Evolutionary conservation across 2,329 filamentous ascomycete genomes (phyloP).

Genomic region (Trichophyton benhamiae): DNA sequence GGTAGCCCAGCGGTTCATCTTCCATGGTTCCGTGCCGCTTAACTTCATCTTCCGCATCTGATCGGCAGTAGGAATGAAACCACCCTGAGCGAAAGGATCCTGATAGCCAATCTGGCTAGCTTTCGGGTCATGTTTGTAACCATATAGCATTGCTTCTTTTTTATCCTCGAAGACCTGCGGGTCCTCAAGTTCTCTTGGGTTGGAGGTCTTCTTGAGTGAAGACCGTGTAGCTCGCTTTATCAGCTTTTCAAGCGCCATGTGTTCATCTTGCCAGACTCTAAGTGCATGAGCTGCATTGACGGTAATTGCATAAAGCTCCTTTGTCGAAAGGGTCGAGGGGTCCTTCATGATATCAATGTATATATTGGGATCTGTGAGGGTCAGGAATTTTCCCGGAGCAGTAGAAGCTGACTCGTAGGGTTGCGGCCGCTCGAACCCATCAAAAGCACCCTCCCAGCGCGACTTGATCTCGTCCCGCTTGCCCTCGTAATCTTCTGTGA

Average conservation of each 20-base stretch:
- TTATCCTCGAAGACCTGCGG: conserved; percentile 44
- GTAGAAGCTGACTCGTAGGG: conserved; percentile 25
- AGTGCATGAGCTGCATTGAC: conserved; percentile 42
- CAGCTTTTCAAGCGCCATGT: conserved; percentile 39
- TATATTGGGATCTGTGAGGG: conserved; percentile 25
- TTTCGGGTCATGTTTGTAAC: conserved; percentile 45
- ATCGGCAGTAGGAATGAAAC: conserved; percentile 33
- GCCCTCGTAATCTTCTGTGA: conserved; percentile 26
- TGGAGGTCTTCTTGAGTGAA: conserved; percentile 37
- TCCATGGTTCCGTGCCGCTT: conserved; percentile 24
- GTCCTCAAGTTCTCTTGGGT: conserved; percentile 41
- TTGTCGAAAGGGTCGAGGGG: conserved; percentile 33
- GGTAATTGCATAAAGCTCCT: conserved; percentile 45
- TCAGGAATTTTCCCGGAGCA: conserved; percentile 26
- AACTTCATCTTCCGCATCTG: conserved; percentile 32
- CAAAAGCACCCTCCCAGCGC: conserved; percentile 25
- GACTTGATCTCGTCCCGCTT: conserved; percentile 20
- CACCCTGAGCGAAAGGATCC: conserved; percentile 45
- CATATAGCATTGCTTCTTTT: conserved; percentile 50
- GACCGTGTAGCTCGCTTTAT: conserved; percentile 38
- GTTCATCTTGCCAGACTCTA: conserved; percentile 48
- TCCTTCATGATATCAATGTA: conserved; percentile 27
- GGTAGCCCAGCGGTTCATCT: conserved; percentile 32
- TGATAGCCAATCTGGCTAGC: conserved; percentile 37
- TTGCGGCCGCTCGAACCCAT: conserved; percentile 21